A percentile compares a stretch with the other conserved stretches of the same genome.
phyloP scores from a whole-genome alignment of 1,284 basidiomycete genomes.

The Coriolopsis trogii region DNA sequence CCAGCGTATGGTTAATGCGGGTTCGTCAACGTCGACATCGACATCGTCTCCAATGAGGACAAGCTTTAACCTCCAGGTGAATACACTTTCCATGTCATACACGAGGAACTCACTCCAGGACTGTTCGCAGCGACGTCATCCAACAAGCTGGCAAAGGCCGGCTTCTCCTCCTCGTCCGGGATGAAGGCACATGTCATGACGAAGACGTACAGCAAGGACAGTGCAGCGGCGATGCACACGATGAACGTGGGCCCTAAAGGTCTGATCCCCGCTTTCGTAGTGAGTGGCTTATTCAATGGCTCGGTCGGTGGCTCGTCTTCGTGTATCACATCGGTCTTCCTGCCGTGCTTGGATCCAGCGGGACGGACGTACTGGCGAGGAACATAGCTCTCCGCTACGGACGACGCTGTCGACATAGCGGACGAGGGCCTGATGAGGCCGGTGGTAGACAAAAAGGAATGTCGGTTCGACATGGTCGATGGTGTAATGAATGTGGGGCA shows the following conservation, averaged over 20 bases:
- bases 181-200: constrained; percentile 53
- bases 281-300: not conserved
- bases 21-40: constrained; percentile 61
- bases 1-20: constrained; percentile 58
- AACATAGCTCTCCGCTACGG: constrained; percentile 12
- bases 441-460: constrained; percentile 37
- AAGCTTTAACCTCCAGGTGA: constrained; percentile 37
- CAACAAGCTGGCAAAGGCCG: constrained; percentile 45
- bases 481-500: not conserved
- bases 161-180: constrained; percentile 45
- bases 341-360: constrained; percentile 26
- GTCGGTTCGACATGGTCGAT: constrained; percentile 33
- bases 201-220: constrained; percentile 52
- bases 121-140: constrained; percentile 42
- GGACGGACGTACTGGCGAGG: constrained; percentile 20
- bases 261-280: constrained; percentile 31
- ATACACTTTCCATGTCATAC: not conserved
- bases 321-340: not conserved
- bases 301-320: not conserved
- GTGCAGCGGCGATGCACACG: constrained; percentile 40
- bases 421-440: constrained; percentile 31
- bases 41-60: constrained; percentile 58
- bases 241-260: constrained; percentile 45
- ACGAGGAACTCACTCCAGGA: constrained; percentile 48
- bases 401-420: constrained; percentile 20